A percentile compares a stretch with the other conserved stretches of the same genome.
These are phyloP conservation scores for Tetracentron sinense DNA, from an alignment of 164 flowering plant genomes.

Conservation along the genomic window DNA sequence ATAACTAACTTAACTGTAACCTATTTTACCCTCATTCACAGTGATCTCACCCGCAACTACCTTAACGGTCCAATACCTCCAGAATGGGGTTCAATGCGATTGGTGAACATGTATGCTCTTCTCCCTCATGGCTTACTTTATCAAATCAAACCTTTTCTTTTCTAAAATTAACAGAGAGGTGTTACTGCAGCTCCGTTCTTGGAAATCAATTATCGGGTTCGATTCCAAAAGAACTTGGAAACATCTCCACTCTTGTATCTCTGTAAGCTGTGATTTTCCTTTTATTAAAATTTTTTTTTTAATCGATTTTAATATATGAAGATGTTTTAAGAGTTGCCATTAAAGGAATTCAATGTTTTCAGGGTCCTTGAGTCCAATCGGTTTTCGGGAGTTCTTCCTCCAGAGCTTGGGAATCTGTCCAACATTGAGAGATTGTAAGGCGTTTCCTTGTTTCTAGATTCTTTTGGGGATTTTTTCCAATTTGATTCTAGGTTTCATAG, in stretches of 20 bases:
- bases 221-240: conserved; percentile 37
- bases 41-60: conserved; percentile 4
- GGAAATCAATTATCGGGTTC: conserved; percentile 40
- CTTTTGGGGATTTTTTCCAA: background rate
- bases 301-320: background rate
- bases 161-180: background rate
- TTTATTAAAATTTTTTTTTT: too few relatives aligned
- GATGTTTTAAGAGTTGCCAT: background rate
- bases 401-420: conserved; percentile 33
- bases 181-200: conserved; percentile 26
- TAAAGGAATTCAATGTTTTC: background rate
- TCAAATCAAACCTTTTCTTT: background rate
- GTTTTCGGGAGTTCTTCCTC: conserved; percentile 38
- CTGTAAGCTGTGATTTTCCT: conserved; percentile 25
- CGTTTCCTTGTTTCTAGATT: background rate
- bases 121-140: background rate
- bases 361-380: conserved; percentile 43
- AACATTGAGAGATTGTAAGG: conserved; percentile 34
- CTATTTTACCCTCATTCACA: too few relatives aligned
- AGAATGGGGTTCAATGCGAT: background rate
- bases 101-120: background rate
- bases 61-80: background rate
- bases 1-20: too few relatives aligned
- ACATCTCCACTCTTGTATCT: conserved; percentile 31
- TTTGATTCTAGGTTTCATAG: background rate